Evolutionary conservation across 1,139 yeast species (phyloP), one percentile per base, ranked within the genome.

Genomic region (Pichia sp.): DNA sequence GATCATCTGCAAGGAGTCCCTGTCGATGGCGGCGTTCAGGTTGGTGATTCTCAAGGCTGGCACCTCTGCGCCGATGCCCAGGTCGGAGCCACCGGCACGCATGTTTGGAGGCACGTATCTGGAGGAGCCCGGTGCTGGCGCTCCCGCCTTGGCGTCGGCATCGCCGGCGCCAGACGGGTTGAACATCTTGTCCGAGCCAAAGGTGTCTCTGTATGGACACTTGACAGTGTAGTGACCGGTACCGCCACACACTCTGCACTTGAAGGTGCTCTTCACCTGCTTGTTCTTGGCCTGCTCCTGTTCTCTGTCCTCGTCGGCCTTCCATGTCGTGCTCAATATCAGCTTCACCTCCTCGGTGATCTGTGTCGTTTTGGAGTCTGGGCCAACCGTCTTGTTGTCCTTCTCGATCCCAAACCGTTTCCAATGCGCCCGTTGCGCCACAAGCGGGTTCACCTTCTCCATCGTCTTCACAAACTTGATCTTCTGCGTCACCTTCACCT

Each of bases 171-270:
- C 45, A 32, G 42, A 71, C 47, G 72, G 73, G 13, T 57, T 62
- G n/a, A 50, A 42, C 42, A 51, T 26, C 19, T 71, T 64, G 51
- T 73, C 74, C 47, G 78, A 78, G 43, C 92, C 95, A 72, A 93
- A 78, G 46, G 95, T 87, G 66, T 87, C 96, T 75, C 88, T 92
- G 80, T 85, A 90, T 62, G 99, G 99, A 87, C 99, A 93, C 75
- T 87, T 85, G 70, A 92, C 77, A 44, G 98, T 88, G 81, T 85
- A 90, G 79, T 93, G 99, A 15, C 58, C 58, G 63, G 84, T 87
- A 68, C 97, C 97, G 61, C 87, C 86, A 86, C 99, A 93, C 57
- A 81, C 77, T 81, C 98, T 88, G 82, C 99, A 93, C 47, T 66
- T 67, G 61, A 80, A 71, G 62, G 76, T 78, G 34, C 56, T 57